Percentiles rank a stretch among this genome's conserved stretches.
Evolutionary conservation across 2,329 filamentous ascomycete genomes (phyloP).

Genomic region (Podosphaera fusca): DNA sequence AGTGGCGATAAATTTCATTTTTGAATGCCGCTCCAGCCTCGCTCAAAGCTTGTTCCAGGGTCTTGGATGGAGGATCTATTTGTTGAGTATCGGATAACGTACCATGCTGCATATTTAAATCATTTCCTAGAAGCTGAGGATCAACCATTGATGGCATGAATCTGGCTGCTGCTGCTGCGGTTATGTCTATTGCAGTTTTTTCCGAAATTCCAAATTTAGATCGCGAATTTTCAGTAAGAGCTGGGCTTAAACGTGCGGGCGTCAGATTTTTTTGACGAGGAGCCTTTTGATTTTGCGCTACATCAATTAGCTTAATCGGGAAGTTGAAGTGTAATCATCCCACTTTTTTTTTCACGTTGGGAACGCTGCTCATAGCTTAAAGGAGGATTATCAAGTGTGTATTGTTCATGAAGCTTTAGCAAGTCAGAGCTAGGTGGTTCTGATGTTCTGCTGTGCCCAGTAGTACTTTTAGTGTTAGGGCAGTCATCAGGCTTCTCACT

Average conservation of each 20-base stretch:
- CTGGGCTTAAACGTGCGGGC: conserved; percentile 5
- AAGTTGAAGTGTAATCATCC: conserved; percentile 5
- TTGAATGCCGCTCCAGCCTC: conserved; percentile 9
- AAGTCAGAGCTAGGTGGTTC: conserved; percentile 10
- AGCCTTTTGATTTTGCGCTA: conserved; percentile 7
- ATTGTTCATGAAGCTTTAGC: conserved; percentile 35
- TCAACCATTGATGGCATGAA: conserved; percentile 16
- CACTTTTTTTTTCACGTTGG: conserved; percentile 19
- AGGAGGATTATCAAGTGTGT: conserved; percentile 32
- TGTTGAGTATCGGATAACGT: not conserved
- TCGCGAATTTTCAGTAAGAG: conserved; percentile 7
- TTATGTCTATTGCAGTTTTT: conserved; percentile 12
- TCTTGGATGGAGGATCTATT: conserved; percentile 4
- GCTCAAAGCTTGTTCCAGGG: conserved; percentile 8
- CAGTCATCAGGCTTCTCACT: conserved; percentile 34
- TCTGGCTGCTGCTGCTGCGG: conserved; percentile 10
- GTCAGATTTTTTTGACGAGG: conserved; percentile 7
- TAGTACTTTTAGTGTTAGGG: conserved; percentile 22
- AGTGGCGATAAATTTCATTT: conserved; percentile 6
- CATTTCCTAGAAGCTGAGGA: conserved; percentile 14
- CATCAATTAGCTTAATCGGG: conserved; percentile 8
- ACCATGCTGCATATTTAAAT: conserved; percentile 4
- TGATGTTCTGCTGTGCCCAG: conserved; percentile 4
- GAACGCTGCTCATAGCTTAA: conserved; percentile 23
- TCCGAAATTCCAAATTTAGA: conserved; percentile 11